Base-by-base conservation (phyloP, 805 yeast species). In the Candida stauntonica region DNA sequence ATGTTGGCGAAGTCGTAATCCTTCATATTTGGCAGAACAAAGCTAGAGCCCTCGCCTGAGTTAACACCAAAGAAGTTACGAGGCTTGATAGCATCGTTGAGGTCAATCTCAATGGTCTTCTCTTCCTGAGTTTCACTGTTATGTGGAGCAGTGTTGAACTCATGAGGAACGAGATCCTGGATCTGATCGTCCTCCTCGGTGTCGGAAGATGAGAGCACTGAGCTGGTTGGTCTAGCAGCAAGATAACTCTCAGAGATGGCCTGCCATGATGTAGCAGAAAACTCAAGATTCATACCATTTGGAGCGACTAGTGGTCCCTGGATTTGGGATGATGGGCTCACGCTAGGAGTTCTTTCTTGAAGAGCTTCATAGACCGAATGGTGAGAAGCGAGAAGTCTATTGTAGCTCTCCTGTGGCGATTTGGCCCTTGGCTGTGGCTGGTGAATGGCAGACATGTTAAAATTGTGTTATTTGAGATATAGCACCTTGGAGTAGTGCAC, bases 181-280 rank as follows among this genome's bases (percentile, higher is more conserved):
- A 14, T 6, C 4, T 5, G 7, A 16, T 44, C 45, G n/a, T 53
- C 55, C n/a, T 55, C 60, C 26, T 53, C 58, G 1, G 52, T 51
- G 29, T 55, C 60, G 9, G 55, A 51, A 5, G 50, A 44, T 3
- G 60, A 55, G 5, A 55, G 35, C 0, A 55, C 60, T 3, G 60
- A 55, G 31, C 57, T 52, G 1, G 55, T 53, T 11, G 60, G 58
- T 29, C 60, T 42, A 11, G 55, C 42, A 2, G 45, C 39, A 13
- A 47, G 26, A 14, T 33, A 30, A 18, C 41, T 36, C 12, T 44
- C 45, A 2, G 45, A 37, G 28, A 55, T 33, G 2, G 55, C 38
- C 24, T 52, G 57, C 56, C 57, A 54, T 13, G 60, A 48, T 3
- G 46, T 39, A 7, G 44, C 28, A 7, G 51, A 58, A 61, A 45